Evolutionary conservation across 2,329 filamentous ascomycete species (phyloP).

Genomic region (Lachnellula occidentalis): DNA sequence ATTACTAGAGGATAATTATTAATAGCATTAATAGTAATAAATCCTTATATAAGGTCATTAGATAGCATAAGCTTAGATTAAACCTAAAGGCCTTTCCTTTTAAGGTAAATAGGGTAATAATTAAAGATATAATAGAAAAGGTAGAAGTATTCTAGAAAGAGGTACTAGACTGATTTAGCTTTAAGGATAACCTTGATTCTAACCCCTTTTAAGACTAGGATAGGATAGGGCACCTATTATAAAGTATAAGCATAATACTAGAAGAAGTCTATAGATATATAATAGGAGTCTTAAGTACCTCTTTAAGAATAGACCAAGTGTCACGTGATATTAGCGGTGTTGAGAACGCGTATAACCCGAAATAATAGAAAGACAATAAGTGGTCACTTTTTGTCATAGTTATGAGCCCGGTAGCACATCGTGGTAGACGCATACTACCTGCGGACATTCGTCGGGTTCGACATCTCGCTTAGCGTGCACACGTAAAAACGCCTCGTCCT

Average conservation of each 20-base stretch:
- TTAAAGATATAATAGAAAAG: not conserved
- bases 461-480: too few species aligned
- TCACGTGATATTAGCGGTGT: too few species aligned
- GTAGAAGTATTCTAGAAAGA: too few species aligned
- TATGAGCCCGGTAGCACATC: too few species aligned
- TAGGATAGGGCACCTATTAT: not conserved
- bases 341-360: too few species aligned
- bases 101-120: not conserved
- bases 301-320: not conserved
- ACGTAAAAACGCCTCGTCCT: too few species aligned
- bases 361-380: too few species aligned
- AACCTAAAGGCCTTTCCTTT: not conserved
- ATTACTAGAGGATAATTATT: not conserved
- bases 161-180: not conserved
- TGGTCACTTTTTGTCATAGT: too few species aligned
- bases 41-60: not conserved
- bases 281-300: not conserved
- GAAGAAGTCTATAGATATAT: not conserved
- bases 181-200: not conserved
- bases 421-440: too few species aligned
- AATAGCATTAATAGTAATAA: not conserved
- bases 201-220: not conserved
- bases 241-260: not conserved
- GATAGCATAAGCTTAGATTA: not conserved
- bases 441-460: too few species aligned